phyloP scores from a whole-genome alignment of 495 filamentous ascomycete species.

The Neurospora sp. region DNA sequence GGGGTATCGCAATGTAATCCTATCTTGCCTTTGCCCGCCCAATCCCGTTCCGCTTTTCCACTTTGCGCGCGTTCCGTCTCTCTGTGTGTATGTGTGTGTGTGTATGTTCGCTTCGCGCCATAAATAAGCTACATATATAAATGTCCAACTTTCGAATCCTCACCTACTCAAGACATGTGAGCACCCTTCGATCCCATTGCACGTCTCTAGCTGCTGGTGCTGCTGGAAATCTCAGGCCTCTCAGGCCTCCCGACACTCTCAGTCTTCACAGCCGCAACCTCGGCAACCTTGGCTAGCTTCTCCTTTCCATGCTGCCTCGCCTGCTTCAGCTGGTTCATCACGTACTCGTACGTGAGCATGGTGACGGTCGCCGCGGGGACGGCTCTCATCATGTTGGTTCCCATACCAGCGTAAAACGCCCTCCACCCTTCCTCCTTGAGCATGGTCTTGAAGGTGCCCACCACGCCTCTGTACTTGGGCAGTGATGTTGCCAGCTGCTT shows the following conservation, averaged over 20 bases:
- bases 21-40: background rate
- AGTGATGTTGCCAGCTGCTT: background rate
- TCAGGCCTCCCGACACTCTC: background rate
- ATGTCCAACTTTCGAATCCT: background rate
- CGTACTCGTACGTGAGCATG: constrained; percentile 91
- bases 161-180: background rate
- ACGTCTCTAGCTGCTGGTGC: background rate
- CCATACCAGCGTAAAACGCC: constrained; percentile 96
- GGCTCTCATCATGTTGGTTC: constrained; percentile 93
- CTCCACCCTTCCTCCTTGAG: constrained; percentile 87
- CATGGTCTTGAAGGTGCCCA: constrained; percentile 78
- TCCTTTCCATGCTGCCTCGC: constrained; percentile 21
- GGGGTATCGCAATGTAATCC: background rate
- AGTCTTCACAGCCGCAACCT: background rate
- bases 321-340: constrained; percentile 47
- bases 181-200: background rate
- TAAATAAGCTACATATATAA: background rate
- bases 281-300: constrained; percentile 13
- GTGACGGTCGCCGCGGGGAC: constrained; percentile 93
- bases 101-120: background rate
- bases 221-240: background rate
- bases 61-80: background rate
- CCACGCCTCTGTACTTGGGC: constrained; percentile 70
- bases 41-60: background rate
- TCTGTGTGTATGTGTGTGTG: background rate